phyloP scores from a whole-genome alignment of 352 stramenopile species.

The Peronospora destructor region DNA sequence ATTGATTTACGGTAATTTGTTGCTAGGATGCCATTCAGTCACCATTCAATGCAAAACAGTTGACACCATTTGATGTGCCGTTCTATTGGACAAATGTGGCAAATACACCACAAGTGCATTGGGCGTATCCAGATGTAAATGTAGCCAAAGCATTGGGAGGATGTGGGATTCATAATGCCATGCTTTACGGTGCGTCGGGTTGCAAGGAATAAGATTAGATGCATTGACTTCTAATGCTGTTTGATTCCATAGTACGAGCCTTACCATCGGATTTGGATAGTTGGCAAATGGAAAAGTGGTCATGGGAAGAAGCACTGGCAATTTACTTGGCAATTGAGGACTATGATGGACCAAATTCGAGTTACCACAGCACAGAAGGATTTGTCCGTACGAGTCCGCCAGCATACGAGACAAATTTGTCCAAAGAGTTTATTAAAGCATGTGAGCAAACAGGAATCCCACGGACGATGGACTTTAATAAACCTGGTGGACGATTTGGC shows the following conservation, averaged over 20 bases:
- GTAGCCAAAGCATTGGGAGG: slow-evolving; percentile 81
- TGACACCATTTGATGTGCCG: slow-evolving; percentile 80
- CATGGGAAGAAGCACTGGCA: slow-evolving; percentile 60
- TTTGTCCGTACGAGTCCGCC: slow-evolving; percentile 55
- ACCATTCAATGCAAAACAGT: slow-evolving; percentile 28
- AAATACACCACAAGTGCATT: slow-evolving; percentile 57
- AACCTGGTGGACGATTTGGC: slow-evolving; percentile 52
- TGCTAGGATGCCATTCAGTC: slow-evolving; percentile 34
- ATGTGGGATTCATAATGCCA: slow-evolving; percentile 88
- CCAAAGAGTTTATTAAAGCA: slow-evolving; percentile 43
- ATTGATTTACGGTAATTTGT: not conserved
- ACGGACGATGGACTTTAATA: slow-evolving; percentile 74
- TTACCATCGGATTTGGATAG: slow-evolving; percentile 62
- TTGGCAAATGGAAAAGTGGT: slow-evolving; percentile 73
- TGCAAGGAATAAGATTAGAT: not conserved
- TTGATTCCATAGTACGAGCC: slow-evolving; percentile 40
- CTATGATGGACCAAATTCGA: slow-evolving; percentile 49
- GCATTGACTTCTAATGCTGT: not conserved
- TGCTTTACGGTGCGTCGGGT: slow-evolving; percentile 70
- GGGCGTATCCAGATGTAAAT: slow-evolving; percentile 74
- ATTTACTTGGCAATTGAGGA: slow-evolving; percentile 75
- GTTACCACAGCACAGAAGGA: slow-evolving; percentile 45
- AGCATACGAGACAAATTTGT: slow-evolving; percentile 26
- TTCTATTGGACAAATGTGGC: slow-evolving; percentile 83
- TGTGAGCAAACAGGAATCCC: slow-evolving; percentile 51